Base-by-base conservation (phyloP, 2,329 filamentous ascomycete species). In the Curvularia sp. region DNA sequence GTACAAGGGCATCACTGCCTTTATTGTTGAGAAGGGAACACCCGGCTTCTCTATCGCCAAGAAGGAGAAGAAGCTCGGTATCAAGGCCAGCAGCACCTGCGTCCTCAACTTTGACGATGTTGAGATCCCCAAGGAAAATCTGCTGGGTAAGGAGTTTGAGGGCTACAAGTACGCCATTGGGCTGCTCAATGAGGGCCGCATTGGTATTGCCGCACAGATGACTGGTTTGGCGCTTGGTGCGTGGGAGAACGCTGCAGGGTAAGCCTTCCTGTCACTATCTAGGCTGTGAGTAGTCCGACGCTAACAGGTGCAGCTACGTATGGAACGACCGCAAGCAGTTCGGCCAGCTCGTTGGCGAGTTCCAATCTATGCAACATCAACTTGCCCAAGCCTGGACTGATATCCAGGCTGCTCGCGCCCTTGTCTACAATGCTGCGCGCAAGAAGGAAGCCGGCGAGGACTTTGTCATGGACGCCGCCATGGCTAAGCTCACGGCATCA, bases 1-100 rank as follows among this genome's bases (percentile, higher is more conserved):
- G 53, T 97, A 99, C 85, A 94, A 93, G 80, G 95, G 95, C 58
- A 99, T 99, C 79, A 93, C 93, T 1, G 95, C 95, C 52, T 99
- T 99, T 77, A 83, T 99, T 61, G 89, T 98, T 42, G 93, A 97
- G 80, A 97, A 97, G 83, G 89, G 84, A 72, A 91, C 87, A 49
- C 88, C 89, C 55, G 95, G 95, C 33, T 97, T 99, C 84, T 89
- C 87, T 61, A 96, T 99, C 73, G 93, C 95, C 41, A 99, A 99
- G 87, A 99, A 99, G 84, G 95, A 99, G 85, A 98, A 98, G 89
- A 99, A 99, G 84, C 88, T 99, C 49, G 95, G 95, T 58, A 99
- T 99, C 82, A 89, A 87, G 74, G 95, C 95, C 53, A 96, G 91
- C 81, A 96, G 91, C 81, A 99, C 95, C 31, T 99, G 95, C 79